Evolutionary conservation across 352 stramenopile genomes (phyloP).

Genomic region (Globisporangium orthogonon): DNA sequence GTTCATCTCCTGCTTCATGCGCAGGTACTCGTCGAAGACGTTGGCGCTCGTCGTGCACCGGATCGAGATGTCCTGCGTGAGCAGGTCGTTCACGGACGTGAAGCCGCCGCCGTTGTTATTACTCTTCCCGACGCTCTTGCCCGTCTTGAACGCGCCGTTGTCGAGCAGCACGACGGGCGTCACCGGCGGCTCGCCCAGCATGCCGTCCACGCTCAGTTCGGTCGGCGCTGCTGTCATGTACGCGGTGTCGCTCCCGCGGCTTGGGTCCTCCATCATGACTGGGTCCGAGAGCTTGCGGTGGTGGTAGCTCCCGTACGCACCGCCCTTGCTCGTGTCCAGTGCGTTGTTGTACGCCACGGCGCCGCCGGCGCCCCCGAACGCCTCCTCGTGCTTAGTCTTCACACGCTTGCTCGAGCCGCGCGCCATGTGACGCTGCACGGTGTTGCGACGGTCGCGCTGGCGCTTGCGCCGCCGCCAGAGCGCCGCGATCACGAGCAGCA

Average conservation of each 20-base stretch:
- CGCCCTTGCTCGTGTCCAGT: constrained; percentile 44
- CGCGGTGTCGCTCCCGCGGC: constrained; percentile 13
- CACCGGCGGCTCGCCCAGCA: constrained; percentile 40
- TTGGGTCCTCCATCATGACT: constrained; percentile 29
- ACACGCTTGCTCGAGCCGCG: constrained; percentile 32
- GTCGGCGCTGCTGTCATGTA: constrained; percentile 29
- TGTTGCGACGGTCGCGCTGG: constrained; percentile 10
- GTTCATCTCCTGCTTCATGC: constrained; percentile 76
- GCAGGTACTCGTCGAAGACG: constrained; percentile 68
- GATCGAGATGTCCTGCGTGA: constrained; percentile 42
- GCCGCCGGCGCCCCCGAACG: constrained; percentile 11
- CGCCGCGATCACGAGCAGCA: constrained; percentile 42
- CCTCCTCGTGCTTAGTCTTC: constrained; percentile 34
- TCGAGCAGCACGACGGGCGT: constrained; percentile 40
- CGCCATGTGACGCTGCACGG: constrained; percentile 7
- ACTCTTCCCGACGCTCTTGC: constrained; percentile 24
- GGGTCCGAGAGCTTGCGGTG: constrained; percentile 33
- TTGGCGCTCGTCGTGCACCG: constrained; percentile 49
- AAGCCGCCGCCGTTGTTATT: constrained; percentile 29
- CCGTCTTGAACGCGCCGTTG: constrained; percentile 9
- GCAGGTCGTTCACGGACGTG: constrained; percentile 38
- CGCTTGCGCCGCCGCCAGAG: constrained; percentile 37
- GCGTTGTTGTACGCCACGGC: constrained; percentile 42
- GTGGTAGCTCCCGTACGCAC: constrained; percentile 20
- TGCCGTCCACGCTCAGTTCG: constrained; percentile 43